These are phyloP conservation scores for Phytophthora boehmeriae DNA, from an alignment of 352 stramenopile species.

Conservation along the genomic window DNA sequence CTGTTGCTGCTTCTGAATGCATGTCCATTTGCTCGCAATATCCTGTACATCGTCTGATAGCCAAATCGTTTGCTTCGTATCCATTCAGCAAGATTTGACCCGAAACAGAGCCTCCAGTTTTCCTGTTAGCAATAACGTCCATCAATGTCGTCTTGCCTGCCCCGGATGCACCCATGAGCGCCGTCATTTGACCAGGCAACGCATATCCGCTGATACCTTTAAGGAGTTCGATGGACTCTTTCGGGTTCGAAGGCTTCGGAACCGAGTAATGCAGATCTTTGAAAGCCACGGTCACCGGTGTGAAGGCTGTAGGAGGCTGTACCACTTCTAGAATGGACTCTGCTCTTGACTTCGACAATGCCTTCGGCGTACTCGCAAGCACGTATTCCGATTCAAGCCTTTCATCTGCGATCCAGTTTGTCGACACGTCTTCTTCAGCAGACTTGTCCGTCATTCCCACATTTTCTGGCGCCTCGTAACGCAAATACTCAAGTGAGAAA, in stretches of 20 bases:
- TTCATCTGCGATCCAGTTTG: conserved; percentile 1
- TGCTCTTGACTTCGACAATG: conserved; percentile 4
- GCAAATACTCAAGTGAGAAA: conserved; percentile 44
- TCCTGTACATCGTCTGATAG: conserved; percentile 43
- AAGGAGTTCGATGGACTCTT: conserved; percentile 24
- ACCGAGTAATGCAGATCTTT: conserved; percentile 28
- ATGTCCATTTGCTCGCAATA: conserved; percentile 85
- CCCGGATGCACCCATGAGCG: conserved; percentile 57
- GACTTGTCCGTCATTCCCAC: conserved; percentile 8
- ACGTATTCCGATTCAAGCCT: conserved; percentile 17
- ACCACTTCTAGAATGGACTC: conserved; percentile 20
- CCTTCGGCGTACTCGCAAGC: conserved; percentile 24
- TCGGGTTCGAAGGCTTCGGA: conserved; percentile 21
- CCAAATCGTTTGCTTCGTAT: conserved; percentile 22
- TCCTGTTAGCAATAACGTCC: conserved; percentile 91
- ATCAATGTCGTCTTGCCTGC: conserved; percentile 89
- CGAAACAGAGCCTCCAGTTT: conserved; percentile 59
- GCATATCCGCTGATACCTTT: conserved; percentile 26
- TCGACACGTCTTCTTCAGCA: conserved; percentile 1
- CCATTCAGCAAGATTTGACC: conserved; percentile 23
- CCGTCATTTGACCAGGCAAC: conserved; percentile 35
- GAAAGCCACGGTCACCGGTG: conserved; percentile 28
- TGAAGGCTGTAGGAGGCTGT: conserved; percentile 14
- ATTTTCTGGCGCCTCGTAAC: conserved; percentile 37
- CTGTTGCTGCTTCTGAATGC: conserved; percentile 83